These are phyloP conservation scores for Cryphonectria nitschkei DNA, from an alignment of 2,329 filamentous ascomycete genomes.

Conservation along the genomic window DNA sequence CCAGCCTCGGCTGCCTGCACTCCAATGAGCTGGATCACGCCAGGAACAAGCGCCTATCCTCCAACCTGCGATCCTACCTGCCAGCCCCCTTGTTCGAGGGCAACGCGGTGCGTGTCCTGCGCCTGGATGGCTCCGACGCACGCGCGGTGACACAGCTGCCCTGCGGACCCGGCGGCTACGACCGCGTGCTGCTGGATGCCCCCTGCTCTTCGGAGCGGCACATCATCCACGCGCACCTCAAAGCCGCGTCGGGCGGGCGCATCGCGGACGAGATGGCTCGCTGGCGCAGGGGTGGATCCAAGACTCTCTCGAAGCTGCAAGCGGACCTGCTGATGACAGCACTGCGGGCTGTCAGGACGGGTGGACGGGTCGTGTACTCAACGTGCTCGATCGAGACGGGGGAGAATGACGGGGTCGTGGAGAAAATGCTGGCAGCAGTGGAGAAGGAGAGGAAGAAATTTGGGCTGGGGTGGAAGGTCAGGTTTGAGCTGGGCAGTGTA, in stretches of 20 bases:
- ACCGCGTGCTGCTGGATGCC: constrained; percentile 46
- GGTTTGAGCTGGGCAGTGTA: constrained; percentile 30
- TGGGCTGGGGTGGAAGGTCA: constrained; percentile 36
- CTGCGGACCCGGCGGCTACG: constrained; percentile 40
- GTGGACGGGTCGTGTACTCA: constrained; percentile 44
- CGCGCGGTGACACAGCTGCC: constrained; percentile 35
- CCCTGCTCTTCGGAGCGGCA: constrained; percentile 47
- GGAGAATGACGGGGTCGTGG: constrained; percentile 47
- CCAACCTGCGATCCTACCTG: constrained; percentile 35
- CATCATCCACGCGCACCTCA: constrained; percentile 41
- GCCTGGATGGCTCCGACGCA: constrained; percentile 35
- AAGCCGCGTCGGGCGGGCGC: constrained; percentile 37
- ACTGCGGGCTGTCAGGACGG: constrained; percentile 39
- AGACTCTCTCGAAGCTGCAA: constrained; percentile 40
- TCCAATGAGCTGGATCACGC: constrained; percentile 41
- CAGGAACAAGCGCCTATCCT: constrained; percentile 38
- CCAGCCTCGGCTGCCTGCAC: constrained; percentile 38
- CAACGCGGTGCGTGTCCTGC: constrained; percentile 34
- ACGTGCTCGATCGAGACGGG: constrained; percentile 44
- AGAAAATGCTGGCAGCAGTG: constrained; percentile 38
- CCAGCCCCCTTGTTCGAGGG: constrained; percentile 32
- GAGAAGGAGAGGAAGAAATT: constrained; percentile 43
- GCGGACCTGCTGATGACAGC: constrained; percentile 42
- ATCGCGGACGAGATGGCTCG: constrained; percentile 41
- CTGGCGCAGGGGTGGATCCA: constrained; percentile 42